phyloP scores from a whole-genome alignment of 805 yeast genomes.

The Saccharomycopsis synnaedendra region DNA sequence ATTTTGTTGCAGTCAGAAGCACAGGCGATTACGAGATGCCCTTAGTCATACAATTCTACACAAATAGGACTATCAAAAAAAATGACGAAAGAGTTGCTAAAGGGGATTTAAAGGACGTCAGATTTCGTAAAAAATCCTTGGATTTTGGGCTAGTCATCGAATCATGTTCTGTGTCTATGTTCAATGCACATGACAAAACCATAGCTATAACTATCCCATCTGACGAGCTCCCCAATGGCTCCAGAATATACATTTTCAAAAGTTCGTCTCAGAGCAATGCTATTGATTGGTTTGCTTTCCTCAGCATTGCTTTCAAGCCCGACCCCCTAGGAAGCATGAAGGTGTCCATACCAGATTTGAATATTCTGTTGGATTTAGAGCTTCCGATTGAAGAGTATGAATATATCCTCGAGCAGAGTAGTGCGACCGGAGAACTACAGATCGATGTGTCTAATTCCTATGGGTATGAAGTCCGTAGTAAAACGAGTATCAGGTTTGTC shows the following conservation, averaged over 20 bases:
- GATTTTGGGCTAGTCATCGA: conserved; percentile 23
- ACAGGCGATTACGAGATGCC: conserved; percentile 43
- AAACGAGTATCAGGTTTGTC: conserved; percentile 9
- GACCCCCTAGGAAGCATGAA: neutral
- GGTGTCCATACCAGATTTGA: conserved; percentile 19
- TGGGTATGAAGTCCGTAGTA: conserved; percentile 9
- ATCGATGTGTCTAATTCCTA: conserved; percentile 10
- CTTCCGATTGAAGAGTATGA: conserved; percentile 29
- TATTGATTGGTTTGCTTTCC: conserved; percentile 51
- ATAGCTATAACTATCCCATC: conserved; percentile 35
- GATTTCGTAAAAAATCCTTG: conserved; percentile 16
- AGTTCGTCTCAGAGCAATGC: conserved; percentile 43
- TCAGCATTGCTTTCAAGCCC: conserved; percentile 37
- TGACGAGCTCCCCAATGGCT: conserved; percentile 9
- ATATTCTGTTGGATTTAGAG: conserved; percentile 31
- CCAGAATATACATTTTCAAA: conserved; percentile 40
- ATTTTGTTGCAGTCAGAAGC: conserved; percentile 57
- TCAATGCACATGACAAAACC: conserved; percentile 61
- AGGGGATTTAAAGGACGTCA: conserved; percentile 4
- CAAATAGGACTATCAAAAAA: conserved; percentile 5
- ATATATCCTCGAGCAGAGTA: conserved; percentile 1
- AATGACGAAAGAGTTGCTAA: conserved; percentile 18
- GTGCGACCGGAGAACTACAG: neutral
- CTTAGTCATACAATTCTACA: conserved; percentile 49
- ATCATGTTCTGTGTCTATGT: conserved; percentile 35